These are phyloP conservation scores for Leccinum cinnamomeum DNA, from an alignment of 1,284 basidiomycete genomes.

Conservation along the genomic window DNA sequence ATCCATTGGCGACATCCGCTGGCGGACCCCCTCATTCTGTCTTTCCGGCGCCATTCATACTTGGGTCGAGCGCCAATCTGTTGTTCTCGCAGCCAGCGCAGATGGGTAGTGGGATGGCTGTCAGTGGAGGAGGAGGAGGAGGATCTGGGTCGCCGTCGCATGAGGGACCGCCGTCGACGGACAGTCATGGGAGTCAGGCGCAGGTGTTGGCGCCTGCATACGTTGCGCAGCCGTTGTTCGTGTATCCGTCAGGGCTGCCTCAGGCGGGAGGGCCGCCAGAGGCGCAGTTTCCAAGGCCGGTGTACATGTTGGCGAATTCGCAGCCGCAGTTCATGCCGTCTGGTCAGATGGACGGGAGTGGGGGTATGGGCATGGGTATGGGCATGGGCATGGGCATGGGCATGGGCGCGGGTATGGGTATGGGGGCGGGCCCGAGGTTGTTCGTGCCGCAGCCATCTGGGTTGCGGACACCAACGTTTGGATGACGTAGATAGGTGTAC, in stretches of 20 bases:
- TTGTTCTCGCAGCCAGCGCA: slow-evolving; percentile 28
- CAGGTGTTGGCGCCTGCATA: slow-evolving; percentile 33
- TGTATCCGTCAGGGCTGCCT: slow-evolving; percentile 34
- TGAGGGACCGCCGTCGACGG: slow-evolving; percentile 30
- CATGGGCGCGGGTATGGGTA: neutral
- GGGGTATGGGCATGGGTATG: neutral
- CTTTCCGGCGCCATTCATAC: slow-evolving; percentile 31
- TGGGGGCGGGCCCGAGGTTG: slow-evolving; percentile 16
- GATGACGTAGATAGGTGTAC: slow-evolving; percentile 7
- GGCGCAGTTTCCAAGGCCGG: slow-evolving; percentile 25
- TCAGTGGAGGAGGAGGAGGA: slow-evolving; percentile 22
- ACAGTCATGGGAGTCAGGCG: slow-evolving; percentile 34
- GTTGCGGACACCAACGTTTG: slow-evolving; percentile 29
- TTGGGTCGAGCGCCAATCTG: slow-evolving; percentile 34
- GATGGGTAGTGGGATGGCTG: slow-evolving; percentile 4
- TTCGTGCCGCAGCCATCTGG: slow-evolving; percentile 31
- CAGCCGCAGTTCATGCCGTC: slow-evolving; percentile 27
- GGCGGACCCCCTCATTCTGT: slow-evolving; percentile 6
- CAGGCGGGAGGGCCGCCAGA: slow-evolving; percentile 31
- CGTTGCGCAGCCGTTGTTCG: slow-evolving; percentile 35
- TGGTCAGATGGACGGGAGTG: slow-evolving; percentile 21
- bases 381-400: neutral
- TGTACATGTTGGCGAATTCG: slow-evolving; percentile 34
- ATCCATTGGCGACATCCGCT: neutral
- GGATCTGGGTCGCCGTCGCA: slow-evolving; percentile 32